phyloP scores from a whole-genome alignment of 768 basidiomycete species.

The Leucosporidium scottii region DNA sequence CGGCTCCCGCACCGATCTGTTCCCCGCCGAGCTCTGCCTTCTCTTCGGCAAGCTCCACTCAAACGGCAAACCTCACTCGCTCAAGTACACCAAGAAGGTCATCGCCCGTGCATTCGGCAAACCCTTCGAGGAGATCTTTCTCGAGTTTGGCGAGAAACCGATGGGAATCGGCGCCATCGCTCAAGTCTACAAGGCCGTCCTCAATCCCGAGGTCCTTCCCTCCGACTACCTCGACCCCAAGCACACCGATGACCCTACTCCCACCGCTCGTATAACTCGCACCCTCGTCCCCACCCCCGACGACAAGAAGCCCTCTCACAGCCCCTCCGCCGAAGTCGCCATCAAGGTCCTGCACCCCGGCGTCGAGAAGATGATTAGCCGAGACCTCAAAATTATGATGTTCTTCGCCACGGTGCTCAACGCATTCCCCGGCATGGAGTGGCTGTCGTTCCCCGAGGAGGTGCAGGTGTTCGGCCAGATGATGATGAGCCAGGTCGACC shows the following conservation, averaged over 20 bases:
- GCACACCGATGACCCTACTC: constrained; percentile 41
- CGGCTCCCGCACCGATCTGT: constrained; percentile 86
- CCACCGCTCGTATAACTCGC: constrained; percentile 9
- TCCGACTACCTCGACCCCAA: constrained; percentile 72
- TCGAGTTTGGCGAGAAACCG: constrained; percentile 73
- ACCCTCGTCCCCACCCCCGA: constrained; percentile 28
- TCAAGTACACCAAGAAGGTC: constrained; percentile 68
- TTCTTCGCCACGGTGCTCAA: constrained; percentile 78
- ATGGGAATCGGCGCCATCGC: constrained; percentile 99
- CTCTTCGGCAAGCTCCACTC: constrained; percentile 82
- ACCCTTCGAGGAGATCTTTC: constrained; percentile 81
- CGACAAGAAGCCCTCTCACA: constrained; percentile 52
- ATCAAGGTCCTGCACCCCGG: constrained; percentile 92
- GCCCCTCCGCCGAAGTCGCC: constrained; percentile 80
- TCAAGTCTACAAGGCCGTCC: constrained; percentile 85
- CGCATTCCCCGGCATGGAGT: constrained; percentile 82
- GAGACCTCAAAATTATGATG: constrained; percentile 90
- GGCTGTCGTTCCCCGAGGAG: constrained; percentile 93
- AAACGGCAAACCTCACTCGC: constrained; percentile 68
- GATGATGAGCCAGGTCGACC: constrained; percentile 92
- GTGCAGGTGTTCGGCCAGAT: constrained; percentile 88
- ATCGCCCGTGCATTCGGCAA: constrained; percentile 77
- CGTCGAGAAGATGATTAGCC: constrained; percentile 68
- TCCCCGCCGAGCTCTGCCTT: constrained; percentile 77
- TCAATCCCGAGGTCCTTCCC: constrained; percentile 76